Evolutionary conservation across 805 yeast genomes (phyloP).

Genomic region (Maudiozyma turicensis): DNA sequence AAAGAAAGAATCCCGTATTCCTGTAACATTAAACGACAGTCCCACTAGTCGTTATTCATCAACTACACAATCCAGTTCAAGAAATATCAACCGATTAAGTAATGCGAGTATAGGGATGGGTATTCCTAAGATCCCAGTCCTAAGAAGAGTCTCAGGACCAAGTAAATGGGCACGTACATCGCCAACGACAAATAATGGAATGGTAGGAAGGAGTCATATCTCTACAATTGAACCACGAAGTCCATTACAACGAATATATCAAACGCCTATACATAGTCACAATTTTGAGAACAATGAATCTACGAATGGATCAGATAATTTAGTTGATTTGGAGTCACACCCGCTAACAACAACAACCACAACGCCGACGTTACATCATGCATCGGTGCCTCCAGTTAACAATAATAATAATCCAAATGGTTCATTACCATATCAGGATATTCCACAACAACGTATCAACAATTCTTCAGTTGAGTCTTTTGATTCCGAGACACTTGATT

Average conservation of each 20-base stretch:
- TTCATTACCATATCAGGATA: background rate
- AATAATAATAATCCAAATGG: background rate
- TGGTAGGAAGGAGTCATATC: background rate
- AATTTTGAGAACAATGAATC: too few species aligned
- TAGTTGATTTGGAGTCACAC: background rate
- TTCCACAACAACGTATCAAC: constrained; percentile 12
- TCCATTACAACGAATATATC: background rate
- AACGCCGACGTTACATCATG: background rate
- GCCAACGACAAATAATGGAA: background rate
- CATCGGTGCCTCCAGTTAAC: background rate
- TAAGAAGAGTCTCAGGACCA: constrained; percentile 5
- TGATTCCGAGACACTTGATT: constrained; percentile 13
- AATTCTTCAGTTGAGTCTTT: constrained; percentile 17
- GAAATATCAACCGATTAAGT: background rate
- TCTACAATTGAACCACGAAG: background rate
- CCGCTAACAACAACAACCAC: background rate
- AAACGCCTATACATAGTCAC: background rate
- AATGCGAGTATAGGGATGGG: background rate
- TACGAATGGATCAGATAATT: too few species aligned
- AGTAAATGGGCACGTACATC: constrained; percentile 2
- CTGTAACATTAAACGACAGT: background rate
- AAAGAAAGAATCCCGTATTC: background rate
- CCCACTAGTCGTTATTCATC: background rate
- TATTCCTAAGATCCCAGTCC: constrained; percentile 6
- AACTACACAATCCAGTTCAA: background rate